Evolutionary conservation across 2,329 filamentous ascomycete genomes (phyloP).

Genomic region (Botrytis hyacinthi): DNA sequence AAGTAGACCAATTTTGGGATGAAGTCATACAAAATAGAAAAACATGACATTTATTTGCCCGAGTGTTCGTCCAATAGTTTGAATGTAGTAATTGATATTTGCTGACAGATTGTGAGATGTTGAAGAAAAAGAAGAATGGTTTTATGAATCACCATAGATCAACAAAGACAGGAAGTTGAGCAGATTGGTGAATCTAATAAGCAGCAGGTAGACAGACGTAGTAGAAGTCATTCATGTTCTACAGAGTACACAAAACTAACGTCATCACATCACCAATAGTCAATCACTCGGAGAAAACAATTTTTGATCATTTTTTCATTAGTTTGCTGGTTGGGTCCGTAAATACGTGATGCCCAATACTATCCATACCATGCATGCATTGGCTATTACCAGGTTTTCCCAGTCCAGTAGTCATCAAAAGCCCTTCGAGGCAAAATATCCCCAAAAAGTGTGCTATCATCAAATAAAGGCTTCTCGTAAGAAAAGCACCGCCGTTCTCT

Average conservation of each 20-base stretch:
- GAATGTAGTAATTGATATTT: not conserved
- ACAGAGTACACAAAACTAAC: not conserved
- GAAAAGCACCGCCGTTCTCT: not conserved
- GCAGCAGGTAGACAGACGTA: not conserved
- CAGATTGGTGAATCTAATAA: not conserved
- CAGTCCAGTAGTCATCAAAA: slow-evolving; percentile 6
- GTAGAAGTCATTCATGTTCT: not conserved
- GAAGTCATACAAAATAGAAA: not conserved
- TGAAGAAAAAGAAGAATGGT: not conserved
- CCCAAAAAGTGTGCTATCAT: slow-evolving; percentile 4
- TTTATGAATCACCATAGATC: not conserved
- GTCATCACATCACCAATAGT: not conserved
- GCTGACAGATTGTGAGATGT: not conserved
- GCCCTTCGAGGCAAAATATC: not conserved
- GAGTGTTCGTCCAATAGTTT: not conserved
- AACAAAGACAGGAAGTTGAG: not conserved
- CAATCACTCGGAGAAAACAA: not conserved
- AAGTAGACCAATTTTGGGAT: not conserved
- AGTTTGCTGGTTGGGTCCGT: slow-evolving; percentile 16
- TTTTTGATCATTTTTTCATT: slow-evolving; percentile 14
- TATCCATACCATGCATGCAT: slow-evolving; percentile 17
- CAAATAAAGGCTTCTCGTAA: not conserved
- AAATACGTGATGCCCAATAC: slow-evolving; percentile 18
- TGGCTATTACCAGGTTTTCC: slow-evolving; percentile 6
- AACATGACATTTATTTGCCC: not conserved